Evolutionary conservation across 2,329 filamentous ascomycete species (phyloP).

Genomic region (Aulographum hederae): DNA sequence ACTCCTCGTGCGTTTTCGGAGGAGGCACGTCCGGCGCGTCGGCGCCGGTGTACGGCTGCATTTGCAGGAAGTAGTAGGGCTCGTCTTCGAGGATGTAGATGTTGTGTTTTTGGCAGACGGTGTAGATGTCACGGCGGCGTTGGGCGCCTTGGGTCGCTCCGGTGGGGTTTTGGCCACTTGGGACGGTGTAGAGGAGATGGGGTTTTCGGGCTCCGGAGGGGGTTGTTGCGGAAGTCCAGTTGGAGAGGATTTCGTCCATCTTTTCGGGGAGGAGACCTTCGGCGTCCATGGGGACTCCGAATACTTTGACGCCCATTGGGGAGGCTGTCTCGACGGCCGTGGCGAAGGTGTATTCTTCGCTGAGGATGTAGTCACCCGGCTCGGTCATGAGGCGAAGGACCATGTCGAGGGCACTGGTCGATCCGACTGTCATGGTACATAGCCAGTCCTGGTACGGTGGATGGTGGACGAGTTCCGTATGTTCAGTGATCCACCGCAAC

Average conservation of each 20-base stretch:
- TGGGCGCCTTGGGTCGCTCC: slow-evolving; percentile 59
- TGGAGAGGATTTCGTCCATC: slow-evolving; percentile 43
- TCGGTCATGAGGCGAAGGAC: slow-evolving; percentile 64
- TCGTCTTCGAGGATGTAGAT: slow-evolving; percentile 81
- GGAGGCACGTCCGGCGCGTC: slow-evolving; percentile 32
- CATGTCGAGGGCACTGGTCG: slow-evolving; percentile 72
- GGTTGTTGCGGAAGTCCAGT: slow-evolving; percentile 41
- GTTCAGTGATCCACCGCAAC: slow-evolving; percentile 80
- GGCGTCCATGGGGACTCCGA: slow-evolving; percentile 45
- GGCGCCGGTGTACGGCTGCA: slow-evolving; percentile 32
- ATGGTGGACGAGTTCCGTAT: slow-evolving; percentile 76
- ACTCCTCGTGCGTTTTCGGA: slow-evolving; percentile 48
- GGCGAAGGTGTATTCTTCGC: slow-evolving; percentile 83
- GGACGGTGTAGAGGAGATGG: slow-evolving; percentile 50
- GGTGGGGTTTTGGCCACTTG: slow-evolving; percentile 80
- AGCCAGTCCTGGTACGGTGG: slow-evolving; percentile 87
- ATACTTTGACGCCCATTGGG: slow-evolving; percentile 42
- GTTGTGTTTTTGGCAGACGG: slow-evolving; percentile 66
- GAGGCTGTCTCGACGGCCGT: slow-evolving; percentile 49
- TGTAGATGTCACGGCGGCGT: slow-evolving; percentile 56
- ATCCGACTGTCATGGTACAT: slow-evolving; percentile 67
- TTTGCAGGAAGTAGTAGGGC: slow-evolving; percentile 87
- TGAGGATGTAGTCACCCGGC: slow-evolving; percentile 60
- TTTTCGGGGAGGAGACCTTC: slow-evolving; percentile 43
- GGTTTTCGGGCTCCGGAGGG: slow-evolving; percentile 40